Percentiles rank a stretch among this genome's conserved stretches.
Evolutionary conservation across 2,329 filamentous ascomycete genomes (phyloP).

Genomic region (Harringtonia lauricola): DNA sequence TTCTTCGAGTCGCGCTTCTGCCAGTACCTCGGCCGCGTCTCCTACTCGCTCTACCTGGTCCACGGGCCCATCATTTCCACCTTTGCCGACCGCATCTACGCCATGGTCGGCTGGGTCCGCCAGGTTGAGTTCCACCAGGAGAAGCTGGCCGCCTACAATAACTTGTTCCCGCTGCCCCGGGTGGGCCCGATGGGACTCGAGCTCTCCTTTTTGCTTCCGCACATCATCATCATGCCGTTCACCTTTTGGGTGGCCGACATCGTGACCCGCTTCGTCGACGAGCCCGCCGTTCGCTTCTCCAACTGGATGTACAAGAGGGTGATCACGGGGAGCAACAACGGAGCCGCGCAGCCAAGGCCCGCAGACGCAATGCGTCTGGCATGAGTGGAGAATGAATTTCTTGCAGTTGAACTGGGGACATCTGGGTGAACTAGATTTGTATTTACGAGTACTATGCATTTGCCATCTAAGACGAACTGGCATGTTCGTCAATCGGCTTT

Average conservation of each 20-base stretch:
- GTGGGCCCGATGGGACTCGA: conserved; percentile 50
- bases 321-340: not conserved
- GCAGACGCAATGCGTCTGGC: conserved; percentile 7
- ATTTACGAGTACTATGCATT: no score
- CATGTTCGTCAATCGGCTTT: no score
- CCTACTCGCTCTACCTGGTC: conserved; percentile 51
- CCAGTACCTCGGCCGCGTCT: conserved; percentile 52
- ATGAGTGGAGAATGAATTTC: not conserved
- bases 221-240: conserved; percentile 47
- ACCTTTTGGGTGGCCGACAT: conserved; percentile 49
- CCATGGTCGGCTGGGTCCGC: conserved; percentile 44
- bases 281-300: conserved; percentile 46
- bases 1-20: conserved; percentile 49
- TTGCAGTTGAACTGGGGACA: no score
- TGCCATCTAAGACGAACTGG: no score
- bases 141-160: conserved; percentile 44
- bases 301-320: conserved; percentile 42
- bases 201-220: conserved; percentile 45
- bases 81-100: conserved; percentile 52
- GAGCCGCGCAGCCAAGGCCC: not conserved
- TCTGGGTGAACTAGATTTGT: no score
- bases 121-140: conserved; percentile 22
- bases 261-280: conserved; percentile 43
- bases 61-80: conserved; percentile 51
- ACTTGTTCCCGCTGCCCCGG: conserved; percentile 42